Percentiles rank a stretch among this genome's conserved stretches.
Conservation (phyloP, 768 basidiomycete species). For the Cystofilobasidium bisporidii region DNA sequence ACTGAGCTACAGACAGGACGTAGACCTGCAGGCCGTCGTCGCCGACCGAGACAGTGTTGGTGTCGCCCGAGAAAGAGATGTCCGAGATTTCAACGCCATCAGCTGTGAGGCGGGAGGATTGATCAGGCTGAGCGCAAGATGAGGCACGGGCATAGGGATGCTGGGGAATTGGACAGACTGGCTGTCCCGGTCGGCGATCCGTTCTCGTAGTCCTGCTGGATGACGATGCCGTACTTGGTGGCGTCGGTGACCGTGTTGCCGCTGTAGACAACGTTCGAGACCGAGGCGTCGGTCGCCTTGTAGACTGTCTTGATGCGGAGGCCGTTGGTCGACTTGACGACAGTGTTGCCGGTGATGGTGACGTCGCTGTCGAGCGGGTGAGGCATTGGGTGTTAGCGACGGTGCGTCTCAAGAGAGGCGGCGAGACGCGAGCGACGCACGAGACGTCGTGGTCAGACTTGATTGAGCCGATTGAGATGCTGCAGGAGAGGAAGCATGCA, state of each 20-base stretch:
- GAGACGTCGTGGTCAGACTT: slow-evolving; percentile 29
- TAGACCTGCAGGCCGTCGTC: slow-evolving; percentile 46
- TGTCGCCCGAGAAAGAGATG: slow-evolving; percentile 45
- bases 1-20: slow-evolving; percentile 53
- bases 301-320: slow-evolving; percentile 49
- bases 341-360: slow-evolving; percentile 47
- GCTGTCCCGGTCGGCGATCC: slow-evolving; percentile 44
- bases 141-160: too few relatives aligned
- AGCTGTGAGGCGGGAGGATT: slow-evolving; percentile 28
- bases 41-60: slow-evolving; percentile 43
- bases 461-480: slow-evolving; percentile 47
- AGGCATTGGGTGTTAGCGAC: slow-evolving; percentile 46
- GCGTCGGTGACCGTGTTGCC: slow-evolving; percentile 41
- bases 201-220: slow-evolving; percentile 55
- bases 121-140: too few relatives aligned
- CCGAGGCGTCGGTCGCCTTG: slow-evolving; percentile 29
- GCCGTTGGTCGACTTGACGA: slow-evolving; percentile 47
- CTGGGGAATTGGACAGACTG: slow-evolving; percentile 34
- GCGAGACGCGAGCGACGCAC: slow-evolving; percentile 3
- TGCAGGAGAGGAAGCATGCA: too few relatives aligned
- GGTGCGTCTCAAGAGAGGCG: neutral
- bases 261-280: slow-evolving; percentile 31
- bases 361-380: slow-evolving; percentile 43
- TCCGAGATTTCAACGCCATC: slow-evolving; percentile 52
- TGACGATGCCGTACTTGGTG: slow-evolving; percentile 50